These are phyloP conservation scores for Rhododendron ferrugineum DNA, from an alignment of 148 eudicot genomes.

Conservation along the genomic window DNA sequence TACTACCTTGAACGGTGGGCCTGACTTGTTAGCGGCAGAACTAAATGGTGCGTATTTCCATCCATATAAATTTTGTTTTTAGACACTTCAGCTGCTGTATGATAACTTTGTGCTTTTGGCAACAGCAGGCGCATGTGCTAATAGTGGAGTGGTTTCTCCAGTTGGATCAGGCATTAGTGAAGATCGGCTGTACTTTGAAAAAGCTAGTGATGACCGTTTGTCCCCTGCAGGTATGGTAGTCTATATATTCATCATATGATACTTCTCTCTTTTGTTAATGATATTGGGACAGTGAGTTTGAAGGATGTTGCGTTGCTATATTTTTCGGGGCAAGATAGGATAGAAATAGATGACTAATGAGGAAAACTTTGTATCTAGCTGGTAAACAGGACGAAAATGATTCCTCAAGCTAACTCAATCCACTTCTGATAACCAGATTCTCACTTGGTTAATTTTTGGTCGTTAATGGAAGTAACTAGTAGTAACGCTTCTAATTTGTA, in stretches of 20 bases:
- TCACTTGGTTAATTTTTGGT: not conserved
- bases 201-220: slow-evolving; percentile 2
- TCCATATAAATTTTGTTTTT: not conserved
- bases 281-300: not conserved
- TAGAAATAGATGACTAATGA: not conserved
- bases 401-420: not conserved
- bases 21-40: slow-evolving; percentile 17
- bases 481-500: not conserved
- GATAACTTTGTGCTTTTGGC: not conserved
- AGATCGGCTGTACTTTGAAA: slow-evolving; percentile 8
- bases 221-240: slow-evolving; percentile 17
- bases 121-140: slow-evolving; percentile 12
- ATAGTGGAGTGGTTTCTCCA: slow-evolving; percentile 3
- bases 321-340: not conserved
- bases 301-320: not conserved
- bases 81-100: slow-evolving; percentile 1
- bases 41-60: slow-evolving; percentile 26
- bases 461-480: not conserved
- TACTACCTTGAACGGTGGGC: slow-evolving; percentile 4
- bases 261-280: not conserved
- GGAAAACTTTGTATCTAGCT: not conserved
- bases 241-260: not conserved
- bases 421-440: not conserved
- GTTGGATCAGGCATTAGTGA: slow-evolving; percentile 5
- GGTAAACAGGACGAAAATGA: not conserved